Evolutionary conservation across 805 yeast species (phyloP), one percentile per base, ranked within the genome.

Genomic region (Ogataea pilisensis): DNA sequence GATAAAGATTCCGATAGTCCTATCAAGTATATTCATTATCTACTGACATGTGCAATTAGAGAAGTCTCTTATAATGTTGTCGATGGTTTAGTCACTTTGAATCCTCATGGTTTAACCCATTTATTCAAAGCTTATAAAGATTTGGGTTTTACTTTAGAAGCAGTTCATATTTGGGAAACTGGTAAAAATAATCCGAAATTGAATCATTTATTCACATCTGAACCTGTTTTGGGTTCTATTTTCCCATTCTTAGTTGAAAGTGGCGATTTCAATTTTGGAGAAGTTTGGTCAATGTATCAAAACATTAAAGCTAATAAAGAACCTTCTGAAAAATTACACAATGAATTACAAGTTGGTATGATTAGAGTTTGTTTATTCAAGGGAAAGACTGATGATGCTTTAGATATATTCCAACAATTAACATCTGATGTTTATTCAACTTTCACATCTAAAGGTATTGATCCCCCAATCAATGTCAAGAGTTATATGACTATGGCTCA

Each of bases 401-500:
- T 86, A 45, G 74, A 73, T 43, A 66, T 76, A 37, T 82, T 85
- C 60, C 80, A 77, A 55, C 72, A 73, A 35, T 64, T 85, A 45
- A 76, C 84, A 49, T 68, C 70, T 32, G 69, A 69, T 33, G 71
- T 75, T 34, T 77, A 76, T 34, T 43, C 58, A 6, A 51, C 57
- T 22, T 56, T 52, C 44, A 57, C 60, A 13, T 42, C 57, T 7
- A 54, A 58, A 28, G 52, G 57, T 39, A 49, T 55, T 27, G 60
- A 59, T 22, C 65, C 65, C 17, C 65, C 65, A 36, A 60, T 60
- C 43, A 60, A 68, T 66, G 60, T 64, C 68, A 53, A 60, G 37
- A 71, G 79, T 38, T 73, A 81, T 25, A 66, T 84, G 61, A 74
- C 83, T 26, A 85, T 82, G 62, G 81, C 86, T 35, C 95, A 86